Percentiles rank a stretch among this genome's conserved stretches.
Conservation (phyloP, 2,329 filamentous ascomycete genomes). For the Fusarium chaquense region DNA sequence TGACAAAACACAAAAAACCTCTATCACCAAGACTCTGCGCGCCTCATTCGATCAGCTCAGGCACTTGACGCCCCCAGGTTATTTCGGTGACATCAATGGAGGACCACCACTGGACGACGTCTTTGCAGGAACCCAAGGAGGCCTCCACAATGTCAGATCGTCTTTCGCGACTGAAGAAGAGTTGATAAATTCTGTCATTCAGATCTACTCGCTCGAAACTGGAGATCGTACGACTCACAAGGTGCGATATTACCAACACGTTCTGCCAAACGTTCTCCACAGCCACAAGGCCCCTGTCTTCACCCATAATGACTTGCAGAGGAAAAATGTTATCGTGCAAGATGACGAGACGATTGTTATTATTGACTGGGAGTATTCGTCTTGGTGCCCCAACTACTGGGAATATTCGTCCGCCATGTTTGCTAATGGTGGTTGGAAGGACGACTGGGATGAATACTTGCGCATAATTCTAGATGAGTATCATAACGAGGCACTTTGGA, state of each 20-base stretch:
- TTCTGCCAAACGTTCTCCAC: conserved; percentile 18
- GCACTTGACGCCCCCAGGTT: conserved; percentile 30
- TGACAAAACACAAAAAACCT: conserved; percentile 1
- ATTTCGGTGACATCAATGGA: conserved; percentile 31
- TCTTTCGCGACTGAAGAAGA: conserved; percentile 23
- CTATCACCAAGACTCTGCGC: conserved; percentile 23
- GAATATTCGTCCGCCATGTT: conserved; percentile 39
- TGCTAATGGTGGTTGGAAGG: conserved; percentile 31
- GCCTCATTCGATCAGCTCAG: conserved; percentile 28
- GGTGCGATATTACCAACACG: conserved; percentile 16
- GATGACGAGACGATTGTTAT: conserved; percentile 27
- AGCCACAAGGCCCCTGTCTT: conserved; percentile 24
- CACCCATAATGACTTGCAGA: conserved; percentile 42
- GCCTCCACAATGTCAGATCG: conserved; percentile 11
- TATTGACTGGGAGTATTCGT: conserved; percentile 43
- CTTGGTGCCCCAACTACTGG: conserved; percentile 44
- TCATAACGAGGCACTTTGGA: conserved; percentile 37
- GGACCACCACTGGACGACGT: conserved; percentile 35
- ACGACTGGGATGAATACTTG: conserved; percentile 44
- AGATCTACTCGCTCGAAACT: conserved; percentile 28
- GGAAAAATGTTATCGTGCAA: conserved; percentile 39
- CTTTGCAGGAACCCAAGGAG: conserved; percentile 22
- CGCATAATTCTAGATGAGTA: conserved; percentile 35
- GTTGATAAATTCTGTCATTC: conserved; percentile 25
- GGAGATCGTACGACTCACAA: neutral